Conservation (phyloP, 352 stramenopile species). For the Elongisporangium anandrum region DNA sequence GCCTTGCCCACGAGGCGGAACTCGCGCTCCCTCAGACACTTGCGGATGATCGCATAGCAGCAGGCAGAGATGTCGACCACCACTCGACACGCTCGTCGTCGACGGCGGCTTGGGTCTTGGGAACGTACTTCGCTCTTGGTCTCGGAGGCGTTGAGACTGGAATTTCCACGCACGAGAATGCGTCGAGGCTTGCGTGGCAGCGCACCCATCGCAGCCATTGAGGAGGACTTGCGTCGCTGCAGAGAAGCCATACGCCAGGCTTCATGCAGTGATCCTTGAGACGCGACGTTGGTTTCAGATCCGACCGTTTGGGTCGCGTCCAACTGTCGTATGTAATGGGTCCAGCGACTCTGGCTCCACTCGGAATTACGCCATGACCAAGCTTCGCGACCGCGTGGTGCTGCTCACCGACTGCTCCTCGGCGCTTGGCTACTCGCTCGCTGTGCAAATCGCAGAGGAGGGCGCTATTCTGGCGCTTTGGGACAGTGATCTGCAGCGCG, state of each 20-base stretch:
- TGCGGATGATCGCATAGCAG: slow-evolving; percentile 39
- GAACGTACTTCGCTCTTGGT: not conserved
- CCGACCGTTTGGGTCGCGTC: not conserved
- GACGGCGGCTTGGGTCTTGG: not conserved
- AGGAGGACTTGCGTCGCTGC: not conserved
- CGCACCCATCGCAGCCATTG: too few relatives aligned
- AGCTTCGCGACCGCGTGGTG: slow-evolving; percentile 12
- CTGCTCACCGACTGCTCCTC: slow-evolving; percentile 14
- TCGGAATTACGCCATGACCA: slow-evolving; percentile 9
- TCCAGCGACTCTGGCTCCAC: not conserved
- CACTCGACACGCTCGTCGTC: slow-evolving; percentile 14
- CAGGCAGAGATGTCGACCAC: slow-evolving; percentile 34
- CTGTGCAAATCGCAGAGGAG: slow-evolving; percentile 9
- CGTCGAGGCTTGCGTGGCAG: not conserved
- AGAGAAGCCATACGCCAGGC: not conserved
- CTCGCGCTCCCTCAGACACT: slow-evolving; percentile 31
- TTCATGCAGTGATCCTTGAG: not conserved
- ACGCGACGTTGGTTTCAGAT: not conserved
- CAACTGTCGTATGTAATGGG: not conserved
- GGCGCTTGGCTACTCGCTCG: slow-evolving; percentile 14
- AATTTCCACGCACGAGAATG: not conserved
- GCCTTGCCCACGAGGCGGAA: slow-evolving; percentile 33
- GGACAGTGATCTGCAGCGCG: slow-evolving; percentile 5
- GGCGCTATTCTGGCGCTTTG: slow-evolving; percentile 14
- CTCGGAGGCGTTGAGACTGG: not conserved